Conservation (phyloP, 192 early-diverging fungal species). For the Blastocladiella britannica region DNA sequence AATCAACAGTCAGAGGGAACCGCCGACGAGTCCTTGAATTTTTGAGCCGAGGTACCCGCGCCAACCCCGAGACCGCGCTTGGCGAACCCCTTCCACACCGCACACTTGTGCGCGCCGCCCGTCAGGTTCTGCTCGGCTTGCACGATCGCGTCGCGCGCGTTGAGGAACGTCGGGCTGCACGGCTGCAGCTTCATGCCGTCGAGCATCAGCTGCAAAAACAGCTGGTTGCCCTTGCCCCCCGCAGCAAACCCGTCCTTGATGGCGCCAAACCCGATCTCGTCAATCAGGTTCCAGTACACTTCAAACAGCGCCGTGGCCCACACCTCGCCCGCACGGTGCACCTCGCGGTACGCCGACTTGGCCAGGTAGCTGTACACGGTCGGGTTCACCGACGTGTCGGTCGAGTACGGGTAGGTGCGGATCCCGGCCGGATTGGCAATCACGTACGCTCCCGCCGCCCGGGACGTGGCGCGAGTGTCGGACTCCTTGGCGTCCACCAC, state of each 20-base stretch:
- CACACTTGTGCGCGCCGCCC: slow-evolving; percentile 12
- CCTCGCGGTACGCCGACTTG: slow-evolving; percentile 13
- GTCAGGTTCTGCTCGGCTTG: slow-evolving; percentile 10
- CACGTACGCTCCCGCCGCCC: slow-evolving; percentile 19
- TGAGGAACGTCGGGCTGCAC: slow-evolving; percentile 17
- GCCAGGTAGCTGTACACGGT: slow-evolving; percentile 14
- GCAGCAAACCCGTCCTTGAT: background rate
- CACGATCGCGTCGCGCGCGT: slow-evolving; percentile 18
- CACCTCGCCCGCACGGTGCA: slow-evolving; percentile 35
- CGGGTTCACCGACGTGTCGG: slow-evolving; percentile 12
- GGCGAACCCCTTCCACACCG: slow-evolving; percentile 19
- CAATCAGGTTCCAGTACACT: slow-evolving; percentile 37
- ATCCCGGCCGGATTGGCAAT: background rate
- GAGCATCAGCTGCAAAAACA: slow-evolving; percentile 20
- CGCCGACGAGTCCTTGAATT: background rate
- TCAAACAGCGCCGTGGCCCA: slow-evolving; percentile 40
- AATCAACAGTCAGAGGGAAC: background rate
- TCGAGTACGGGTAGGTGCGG: slow-evolving; percentile 18
- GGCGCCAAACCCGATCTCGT: slow-evolving; percentile 27
- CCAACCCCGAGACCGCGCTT: slow-evolving; percentile 24
- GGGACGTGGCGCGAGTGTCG: slow-evolving; percentile 17
- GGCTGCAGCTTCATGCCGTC: slow-evolving; percentile 19
- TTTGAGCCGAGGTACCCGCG: slow-evolving; percentile 22
- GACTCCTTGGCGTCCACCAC: slow-evolving; percentile 27
- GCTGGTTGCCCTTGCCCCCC: slow-evolving; percentile 20